Base-by-base conservation (phyloP, 140 eudicot genomes). In the Erigeron philadelphicus region DNA sequence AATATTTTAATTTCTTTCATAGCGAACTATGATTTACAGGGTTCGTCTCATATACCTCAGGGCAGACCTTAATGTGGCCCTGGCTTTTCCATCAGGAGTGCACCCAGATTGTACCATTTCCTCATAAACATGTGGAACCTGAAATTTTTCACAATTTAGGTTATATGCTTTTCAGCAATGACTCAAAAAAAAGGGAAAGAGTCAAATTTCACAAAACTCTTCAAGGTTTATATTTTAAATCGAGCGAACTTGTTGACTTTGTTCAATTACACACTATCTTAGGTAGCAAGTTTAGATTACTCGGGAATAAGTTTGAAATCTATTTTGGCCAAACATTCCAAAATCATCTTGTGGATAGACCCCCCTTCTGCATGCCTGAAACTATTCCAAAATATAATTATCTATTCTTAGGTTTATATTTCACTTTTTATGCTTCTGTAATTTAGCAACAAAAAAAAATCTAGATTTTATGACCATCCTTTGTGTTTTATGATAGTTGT, bases 51-150 rank as follows among this genome's bases (percentile, higher is more conserved):
- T 80, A 84, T 86, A 92, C 73, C 85, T 81, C 72, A 92, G 78
- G 43, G 96, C 98, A 53, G 98, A 92, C 54, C 98, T 83, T 72
- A 92, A 72, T 78, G 88, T 92, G 46, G 96, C 90, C 83, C 96
- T 81, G 41, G 97, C 96, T 80, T 91, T 91, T 75, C 91, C 82
- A 52, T 92, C 98, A 38, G 98, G 98, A 45, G 73, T 70, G 79
- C 96, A 88, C 57, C 98, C 98, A 38, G 88, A 82, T 53, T 68
- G 70, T 17, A 92, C 85, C 98, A 92, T 88, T 79, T 92, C 95
- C 80, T 92, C 98, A 62, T 80, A 92, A 44, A 92, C 96, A 49
- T 79, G 79, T 19, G 98, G 98, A 56, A 92, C 96, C 98, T 92
- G 87, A 80, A 79, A 79, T n/a, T 56, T 66, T 11, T 31, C 58